Percentiles rank a stretch among this genome's conserved stretches.
Evolutionary conservation across 805 yeast genomes (phyloP).

Genomic region (Saturnispora diversa): DNA sequence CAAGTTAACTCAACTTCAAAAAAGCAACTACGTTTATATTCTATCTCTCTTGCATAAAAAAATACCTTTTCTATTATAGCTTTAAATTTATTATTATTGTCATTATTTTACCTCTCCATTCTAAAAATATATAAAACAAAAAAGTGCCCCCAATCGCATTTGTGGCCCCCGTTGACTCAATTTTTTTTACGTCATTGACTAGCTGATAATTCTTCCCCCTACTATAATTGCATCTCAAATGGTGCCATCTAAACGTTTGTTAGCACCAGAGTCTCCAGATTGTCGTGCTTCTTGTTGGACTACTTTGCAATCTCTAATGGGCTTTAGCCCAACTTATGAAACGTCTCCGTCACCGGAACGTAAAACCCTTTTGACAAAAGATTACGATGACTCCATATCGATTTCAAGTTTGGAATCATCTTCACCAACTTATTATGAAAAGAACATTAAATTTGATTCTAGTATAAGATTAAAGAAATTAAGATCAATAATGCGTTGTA

Average conservation of each 20-base stretch:
- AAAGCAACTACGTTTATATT: too few relatives aligned
- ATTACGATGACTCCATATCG: conserved; percentile 2
- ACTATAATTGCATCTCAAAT: not conserved
- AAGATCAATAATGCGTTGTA: conserved; percentile 36
- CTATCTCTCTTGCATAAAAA: too few relatives aligned
- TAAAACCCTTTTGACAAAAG: not conserved
- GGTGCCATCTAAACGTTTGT: conserved; percentile 1
- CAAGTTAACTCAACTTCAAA: too few relatives aligned
- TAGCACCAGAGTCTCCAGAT: conserved; percentile 12
- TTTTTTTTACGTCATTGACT: too few relatives aligned
- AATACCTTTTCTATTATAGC: too few relatives aligned
- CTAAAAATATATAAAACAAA: too few relatives aligned
- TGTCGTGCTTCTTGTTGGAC: conserved; percentile 10
- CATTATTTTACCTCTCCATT: too few relatives aligned
- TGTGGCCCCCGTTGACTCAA: too few relatives aligned
- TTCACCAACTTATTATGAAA: too few relatives aligned
- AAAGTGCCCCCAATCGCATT: too few relatives aligned
- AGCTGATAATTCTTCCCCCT: conserved; percentile 1
- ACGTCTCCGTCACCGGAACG: not conserved
- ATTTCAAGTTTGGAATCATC: not conserved
- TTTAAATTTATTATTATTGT: too few relatives aligned
- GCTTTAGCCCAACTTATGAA: conserved; percentile 3
- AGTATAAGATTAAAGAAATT: conserved; percentile 32
- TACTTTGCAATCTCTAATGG: conserved; percentile 8
- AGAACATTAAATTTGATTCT: conserved; percentile 26